Conservation (phyloP, 106 monocot species). For the Apostasia ramifera region DNA sequence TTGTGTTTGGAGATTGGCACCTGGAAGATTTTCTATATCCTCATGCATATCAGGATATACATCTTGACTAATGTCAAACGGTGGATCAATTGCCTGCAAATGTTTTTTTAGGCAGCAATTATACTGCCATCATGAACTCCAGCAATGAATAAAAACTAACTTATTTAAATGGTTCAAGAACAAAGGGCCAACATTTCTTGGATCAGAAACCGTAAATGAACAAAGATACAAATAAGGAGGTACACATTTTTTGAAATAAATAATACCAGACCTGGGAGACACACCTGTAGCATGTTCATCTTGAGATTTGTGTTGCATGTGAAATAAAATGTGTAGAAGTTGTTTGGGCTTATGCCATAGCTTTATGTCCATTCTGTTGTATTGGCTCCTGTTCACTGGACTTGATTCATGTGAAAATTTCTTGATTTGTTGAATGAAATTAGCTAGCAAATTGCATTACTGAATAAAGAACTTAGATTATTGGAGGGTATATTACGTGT, state of each 20-base stretch:
- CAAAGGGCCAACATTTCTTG: neutral
- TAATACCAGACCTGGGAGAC: neutral
- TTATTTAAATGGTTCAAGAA: neutral
- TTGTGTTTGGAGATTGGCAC: slow-evolving; percentile 18
- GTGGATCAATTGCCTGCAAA: slow-evolving; percentile 93
- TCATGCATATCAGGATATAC: slow-evolving; percentile 37
- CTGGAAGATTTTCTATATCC: slow-evolving; percentile 9
- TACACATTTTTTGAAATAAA: neutral
- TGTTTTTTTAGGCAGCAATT: neutral
- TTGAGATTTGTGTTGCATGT: slow-evolving; percentile 30
- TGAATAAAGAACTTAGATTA: no score
- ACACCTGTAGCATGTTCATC: slow-evolving; percentile 94
- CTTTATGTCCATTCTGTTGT: no score
- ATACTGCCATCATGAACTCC: neutral
- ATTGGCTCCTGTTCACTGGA: no score
- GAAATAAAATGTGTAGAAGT: no score
- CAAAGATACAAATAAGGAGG: neutral
- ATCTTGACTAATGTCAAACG: slow-evolving; percentile 76
- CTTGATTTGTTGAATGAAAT: no score
- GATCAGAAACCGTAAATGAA: neutral
- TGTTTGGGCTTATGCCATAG: no score
- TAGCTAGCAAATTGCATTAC: no score
- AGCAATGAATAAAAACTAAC: neutral
- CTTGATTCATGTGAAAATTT: no score
- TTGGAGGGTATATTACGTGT: no score